Evolutionary conservation across 768 basidiomycete species (phyloP).

Genomic region (Suillus sp.): DNA sequence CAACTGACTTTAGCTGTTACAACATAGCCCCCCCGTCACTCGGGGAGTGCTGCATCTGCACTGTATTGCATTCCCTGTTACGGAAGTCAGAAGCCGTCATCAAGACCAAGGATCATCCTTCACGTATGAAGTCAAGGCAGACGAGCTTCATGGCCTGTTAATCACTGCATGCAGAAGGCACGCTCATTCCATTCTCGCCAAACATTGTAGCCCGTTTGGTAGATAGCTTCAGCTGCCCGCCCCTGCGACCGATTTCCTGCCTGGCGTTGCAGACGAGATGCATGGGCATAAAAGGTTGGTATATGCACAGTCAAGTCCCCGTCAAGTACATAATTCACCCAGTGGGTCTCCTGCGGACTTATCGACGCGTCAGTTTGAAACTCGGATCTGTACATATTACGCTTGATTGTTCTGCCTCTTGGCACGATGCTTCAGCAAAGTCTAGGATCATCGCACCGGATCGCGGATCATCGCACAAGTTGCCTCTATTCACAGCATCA

Average conservation of each 20-base stretch:
- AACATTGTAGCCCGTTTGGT: background rate
- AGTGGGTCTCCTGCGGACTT: background rate
- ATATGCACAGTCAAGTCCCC: background rate
- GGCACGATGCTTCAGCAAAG: background rate
- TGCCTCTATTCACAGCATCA: background rate
- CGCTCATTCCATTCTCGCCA: background rate
- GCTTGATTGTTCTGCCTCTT: background rate
- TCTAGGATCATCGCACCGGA: background rate
- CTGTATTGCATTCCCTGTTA: background rate
- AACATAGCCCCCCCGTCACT: background rate
- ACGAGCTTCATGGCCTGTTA: background rate
- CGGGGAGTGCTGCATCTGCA: background rate
- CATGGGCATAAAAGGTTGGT: background rate
- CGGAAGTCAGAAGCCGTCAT: background rate
- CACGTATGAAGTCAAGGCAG: background rate
- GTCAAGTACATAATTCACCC: background rate
- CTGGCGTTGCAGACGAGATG: background rate
- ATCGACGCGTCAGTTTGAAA: background rate
- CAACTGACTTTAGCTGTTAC: background rate
- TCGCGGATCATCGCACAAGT: background rate
- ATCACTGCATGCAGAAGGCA: background rate
- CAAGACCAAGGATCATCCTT: background rate
- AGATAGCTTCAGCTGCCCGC: background rate
- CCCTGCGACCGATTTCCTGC: background rate
- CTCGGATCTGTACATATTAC: background rate